Evolutionary conservation across 495 filamentous ascomycete species (phyloP).

Genomic region (Cercophora newfieldiana): DNA sequence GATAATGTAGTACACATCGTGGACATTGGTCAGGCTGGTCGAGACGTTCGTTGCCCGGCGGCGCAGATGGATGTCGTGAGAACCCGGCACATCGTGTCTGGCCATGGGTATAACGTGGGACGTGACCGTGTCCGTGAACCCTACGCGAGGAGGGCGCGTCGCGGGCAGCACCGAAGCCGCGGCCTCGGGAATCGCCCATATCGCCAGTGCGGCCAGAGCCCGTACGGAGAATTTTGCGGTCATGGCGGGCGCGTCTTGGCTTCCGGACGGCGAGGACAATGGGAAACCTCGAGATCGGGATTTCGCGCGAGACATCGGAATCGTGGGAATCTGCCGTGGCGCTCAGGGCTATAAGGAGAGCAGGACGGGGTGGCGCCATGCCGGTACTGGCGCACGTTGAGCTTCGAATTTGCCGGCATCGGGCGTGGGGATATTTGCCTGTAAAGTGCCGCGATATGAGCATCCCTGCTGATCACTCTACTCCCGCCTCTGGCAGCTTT

Average conservation of each 20-base stretch:
- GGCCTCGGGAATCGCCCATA: neutral
- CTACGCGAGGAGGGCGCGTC: neutral
- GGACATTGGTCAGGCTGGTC: slow-evolving; percentile 28
- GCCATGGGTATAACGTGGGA: slow-evolving; percentile 11
- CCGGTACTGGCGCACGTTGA: neutral
- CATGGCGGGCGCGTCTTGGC: neutral
- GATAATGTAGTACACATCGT: slow-evolving; percentile 38
- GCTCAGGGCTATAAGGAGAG: neutral
- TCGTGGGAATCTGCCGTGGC: neutral
- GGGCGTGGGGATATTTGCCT: slow-evolving; percentile 13
- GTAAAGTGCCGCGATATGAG: slow-evolving; percentile 16
- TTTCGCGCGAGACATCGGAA: neutral
- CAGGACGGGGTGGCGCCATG: neutral
- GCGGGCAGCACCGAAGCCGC: neutral
- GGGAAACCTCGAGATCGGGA: slow-evolving; percentile 2
- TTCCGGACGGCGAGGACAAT: neutral
- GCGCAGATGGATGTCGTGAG: neutral
- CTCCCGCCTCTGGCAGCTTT: neutral
- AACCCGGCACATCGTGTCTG: neutral
- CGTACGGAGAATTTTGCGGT: neutral
- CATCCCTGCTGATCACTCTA: slow-evolving; percentile 5
- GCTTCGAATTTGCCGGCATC: slow-evolving; percentile 9
- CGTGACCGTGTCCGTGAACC: slow-evolving; percentile 9
- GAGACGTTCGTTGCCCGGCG: slow-evolving; percentile 10
- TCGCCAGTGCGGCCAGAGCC: neutral